Conservation (phyloP, 2,329 filamentous ascomycete genomes). For the Botryotinia convoluta region DNA sequence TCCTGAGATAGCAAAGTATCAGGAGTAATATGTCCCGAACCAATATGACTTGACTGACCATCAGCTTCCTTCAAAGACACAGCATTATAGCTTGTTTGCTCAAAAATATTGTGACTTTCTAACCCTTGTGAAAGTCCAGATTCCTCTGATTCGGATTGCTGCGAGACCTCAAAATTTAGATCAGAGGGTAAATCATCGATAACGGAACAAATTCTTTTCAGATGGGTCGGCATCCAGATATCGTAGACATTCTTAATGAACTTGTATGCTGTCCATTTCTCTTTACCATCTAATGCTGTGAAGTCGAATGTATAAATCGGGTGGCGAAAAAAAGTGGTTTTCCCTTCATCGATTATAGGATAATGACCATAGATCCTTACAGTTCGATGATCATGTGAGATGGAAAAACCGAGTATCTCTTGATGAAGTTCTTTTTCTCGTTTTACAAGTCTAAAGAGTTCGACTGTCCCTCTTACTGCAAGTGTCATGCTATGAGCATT, state of each 20-base stretch:
- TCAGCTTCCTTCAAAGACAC: neutral
- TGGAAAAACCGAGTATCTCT: conserved; percentile 45
- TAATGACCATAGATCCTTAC: conserved; percentile 40
- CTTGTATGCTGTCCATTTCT: conserved; percentile 32
- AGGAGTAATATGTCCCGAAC: too few species aligned
- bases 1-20: neutral
- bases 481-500: conserved; percentile 44
- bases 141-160: neutral
- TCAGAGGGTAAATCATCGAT: neutral
- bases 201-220: conserved; percentile 34
- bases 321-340: conserved; percentile 35
- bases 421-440: conserved; percentile 30
- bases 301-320: conserved; percentile 34
- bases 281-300: conserved; percentile 29
- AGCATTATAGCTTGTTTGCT: neutral
- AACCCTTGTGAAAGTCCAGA: neutral
- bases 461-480: conserved; percentile 37
- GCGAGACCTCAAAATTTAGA: neutral
- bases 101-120: neutral
- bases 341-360: conserved; percentile 26
- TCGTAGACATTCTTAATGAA: conserved; percentile 37
- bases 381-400: conserved; percentile 22
- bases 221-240: conserved; percentile 35
- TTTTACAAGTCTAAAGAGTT: conserved; percentile 31
- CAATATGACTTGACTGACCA: neutral